phyloP scores from a whole-genome alignment of 192 early-diverging fungal genomes.

The Linnemannia schmuckeri region DNA sequence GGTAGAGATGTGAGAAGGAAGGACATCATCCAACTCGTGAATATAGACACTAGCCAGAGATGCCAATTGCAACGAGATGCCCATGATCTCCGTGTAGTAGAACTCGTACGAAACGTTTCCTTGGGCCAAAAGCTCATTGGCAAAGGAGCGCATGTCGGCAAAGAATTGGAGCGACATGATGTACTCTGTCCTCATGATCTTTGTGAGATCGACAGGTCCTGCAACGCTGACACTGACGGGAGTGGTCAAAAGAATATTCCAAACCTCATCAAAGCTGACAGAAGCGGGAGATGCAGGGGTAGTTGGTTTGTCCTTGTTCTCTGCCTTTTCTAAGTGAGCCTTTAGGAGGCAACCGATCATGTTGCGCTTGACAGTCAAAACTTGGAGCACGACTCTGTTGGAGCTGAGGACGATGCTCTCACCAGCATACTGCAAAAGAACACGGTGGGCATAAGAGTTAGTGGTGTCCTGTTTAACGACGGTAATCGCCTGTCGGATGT shows the following conservation, averaged over 20 bases:
- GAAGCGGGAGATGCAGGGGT: not conserved
- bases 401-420: constrained; percentile 63
- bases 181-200: constrained; percentile 61
- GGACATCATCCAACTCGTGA: constrained; percentile 64
- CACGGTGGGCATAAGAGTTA: constrained; percentile 61
- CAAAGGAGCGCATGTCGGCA: constrained; percentile 63
- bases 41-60: constrained; percentile 64
- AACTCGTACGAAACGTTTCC: constrained; percentile 62
- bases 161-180: constrained; percentile 69
- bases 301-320: constrained; percentile 15
- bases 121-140: constrained; percentile 58
- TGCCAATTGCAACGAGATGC: constrained; percentile 66
- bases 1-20: constrained; percentile 61
- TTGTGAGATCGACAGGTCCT: constrained; percentile 49
- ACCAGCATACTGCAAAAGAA: constrained; percentile 62
- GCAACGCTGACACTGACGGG: constrained; percentile 20
- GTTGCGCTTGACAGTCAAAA: constrained; percentile 67
- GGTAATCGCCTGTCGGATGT: constrained; percentile 58
- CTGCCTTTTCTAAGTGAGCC: constrained; percentile 6
- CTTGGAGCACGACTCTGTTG: constrained; percentile 65
- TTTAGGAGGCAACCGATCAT: constrained; percentile 64
- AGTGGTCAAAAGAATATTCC: constrained; percentile 54
- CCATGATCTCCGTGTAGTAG: constrained; percentile 71
- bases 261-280: constrained; percentile 55
- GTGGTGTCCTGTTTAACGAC: constrained; percentile 51